Evolutionary conservation across 1,284 basidiomycete genomes (phyloP).

Genomic region (Fomes fomentarius): DNA sequence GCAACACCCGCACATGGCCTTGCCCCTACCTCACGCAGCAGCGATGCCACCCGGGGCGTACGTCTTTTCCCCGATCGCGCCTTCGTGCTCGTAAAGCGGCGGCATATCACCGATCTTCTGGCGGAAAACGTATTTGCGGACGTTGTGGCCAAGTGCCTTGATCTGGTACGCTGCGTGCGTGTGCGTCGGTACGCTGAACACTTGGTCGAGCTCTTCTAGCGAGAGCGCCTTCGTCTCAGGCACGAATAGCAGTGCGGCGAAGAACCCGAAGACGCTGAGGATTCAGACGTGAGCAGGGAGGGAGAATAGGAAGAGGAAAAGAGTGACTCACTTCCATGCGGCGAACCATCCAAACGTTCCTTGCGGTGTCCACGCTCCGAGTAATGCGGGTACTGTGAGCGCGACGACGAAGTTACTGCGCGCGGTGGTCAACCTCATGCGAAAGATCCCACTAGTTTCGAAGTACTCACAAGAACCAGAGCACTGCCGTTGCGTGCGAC

Average conservation of each 20-base stretch:
- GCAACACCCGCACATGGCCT: too few species aligned
- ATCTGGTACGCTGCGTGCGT: slow-evolving; percentile 63
- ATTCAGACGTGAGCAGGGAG: not conserved
- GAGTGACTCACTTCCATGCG: slow-evolving; percentile 36
- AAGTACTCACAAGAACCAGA: slow-evolving; percentile 55
- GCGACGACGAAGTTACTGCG: slow-evolving; percentile 56
- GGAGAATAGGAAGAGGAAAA: not conserved
- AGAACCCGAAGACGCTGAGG: slow-evolving; percentile 42
- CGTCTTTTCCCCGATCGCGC: slow-evolving; percentile 6
- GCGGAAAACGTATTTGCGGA: slow-evolving; percentile 54
- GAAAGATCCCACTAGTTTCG: not conserved
- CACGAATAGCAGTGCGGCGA: slow-evolving; percentile 60
- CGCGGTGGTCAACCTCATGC: not conserved
- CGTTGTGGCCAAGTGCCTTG: slow-evolving; percentile 52
- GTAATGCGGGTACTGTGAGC: slow-evolving; percentile 66
- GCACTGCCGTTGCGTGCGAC: slow-evolving; percentile 63
- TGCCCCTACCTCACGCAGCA: slow-evolving; percentile 3
- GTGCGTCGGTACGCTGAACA: slow-evolving; percentile 67
- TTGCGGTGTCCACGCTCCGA: slow-evolving; percentile 58
- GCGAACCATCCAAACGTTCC: slow-evolving; percentile 66
- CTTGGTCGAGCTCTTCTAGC: slow-evolving; percentile 65
- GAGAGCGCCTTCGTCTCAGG: slow-evolving; percentile 80
- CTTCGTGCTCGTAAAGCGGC: slow-evolving; percentile 38
- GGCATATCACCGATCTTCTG: slow-evolving; percentile 42
- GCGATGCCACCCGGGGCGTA: not conserved